Evolutionary conservation across 108 stramenopile species (phyloP).

Genomic region (Conticribra weissflogii): DNA sequence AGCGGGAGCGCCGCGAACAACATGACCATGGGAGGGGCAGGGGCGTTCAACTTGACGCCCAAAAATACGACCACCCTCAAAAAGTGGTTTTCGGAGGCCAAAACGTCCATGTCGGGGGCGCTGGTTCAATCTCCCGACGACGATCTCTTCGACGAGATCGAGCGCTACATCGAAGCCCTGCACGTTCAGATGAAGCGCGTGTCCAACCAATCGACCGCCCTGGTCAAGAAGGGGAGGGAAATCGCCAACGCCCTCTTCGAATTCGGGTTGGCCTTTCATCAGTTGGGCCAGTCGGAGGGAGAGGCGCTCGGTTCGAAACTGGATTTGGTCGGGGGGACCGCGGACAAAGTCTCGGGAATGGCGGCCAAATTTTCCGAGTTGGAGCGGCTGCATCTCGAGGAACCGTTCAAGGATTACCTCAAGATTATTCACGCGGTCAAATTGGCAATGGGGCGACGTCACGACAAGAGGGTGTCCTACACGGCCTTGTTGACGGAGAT

Average conservation of each 20-base stretch:
- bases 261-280: slow-evolving; percentile 96
- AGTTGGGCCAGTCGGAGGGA: slow-evolving; percentile 92
- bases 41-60: slow-evolving; percentile 41
- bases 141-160: slow-evolving; percentile 91
- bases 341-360: slow-evolving; percentile 79
- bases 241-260: slow-evolving; percentile 94
- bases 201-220: slow-evolving; percentile 80
- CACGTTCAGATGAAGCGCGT: slow-evolving; percentile 94
- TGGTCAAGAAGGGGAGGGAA: slow-evolving; percentile 94
- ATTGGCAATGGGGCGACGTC: slow-evolving; percentile 85
- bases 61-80: slow-evolving; percentile 80
- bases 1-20: slow-evolving; percentile 13
- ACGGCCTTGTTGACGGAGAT: slow-evolving; percentile 78
- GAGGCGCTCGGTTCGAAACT: slow-evolving; percentile 88
- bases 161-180: slow-evolving; percentile 87
- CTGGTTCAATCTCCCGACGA: slow-evolving; percentile 87
- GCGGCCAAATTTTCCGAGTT: slow-evolving; percentile 85
- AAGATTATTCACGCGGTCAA: slow-evolving; percentile 94
- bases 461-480: slow-evolving; percentile 89
- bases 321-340: slow-evolving; percentile 83
- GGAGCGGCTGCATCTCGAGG: slow-evolving; percentile 89
- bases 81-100: slow-evolving; percentile 90
- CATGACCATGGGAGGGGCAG: slow-evolving; percentile 27
- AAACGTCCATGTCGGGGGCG: slow-evolving; percentile 80
- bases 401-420: slow-evolving; percentile 94